Base-by-base conservation (phyloP, 192 early-diverging fungal genomes). In the Entomortierella beljakovae region DNA sequence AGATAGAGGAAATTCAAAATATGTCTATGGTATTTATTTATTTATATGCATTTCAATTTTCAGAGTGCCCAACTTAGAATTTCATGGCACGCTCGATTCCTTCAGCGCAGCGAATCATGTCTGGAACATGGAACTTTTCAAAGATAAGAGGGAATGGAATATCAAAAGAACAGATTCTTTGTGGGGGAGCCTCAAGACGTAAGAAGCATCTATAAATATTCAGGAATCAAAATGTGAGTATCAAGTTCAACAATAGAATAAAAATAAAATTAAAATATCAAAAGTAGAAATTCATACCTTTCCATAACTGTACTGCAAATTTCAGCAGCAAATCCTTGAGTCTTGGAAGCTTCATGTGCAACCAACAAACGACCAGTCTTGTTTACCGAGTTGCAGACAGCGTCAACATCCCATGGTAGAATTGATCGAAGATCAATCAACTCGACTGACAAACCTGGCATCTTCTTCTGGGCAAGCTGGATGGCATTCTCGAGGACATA, bases 51-150 rank as follows among this genome's bases (percentile, higher is more conserved):
- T 6, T 50, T 16, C 20, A 5, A 50, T 22, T 18, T 22, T 25
- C 25, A 55, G 26, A 25, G 28, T 16, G 7, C 22, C 16, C 0
- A 9, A 16, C 48, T 80, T 87, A 95, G 71, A 90, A 99, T 32
- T 89, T 83, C 61, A 96, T 80, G 7, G 88, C 86, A 28, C 88
- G 89, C 69, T 94, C 93, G 72, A 99, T 97, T 29, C 92, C 96
- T 71, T 99, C 96, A 60, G 86, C 91, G 63, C 91, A 91, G 22
- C 96, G 86, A 48, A 94, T 89, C 60, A 91, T 90, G 56, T 90
- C 90, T 3, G 97, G 97, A 57, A 97, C 88, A 79, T 97, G 98
- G 77, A 99, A 93, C 80, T 92, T 92, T 71, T 99, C 97, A 87
- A 90, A 98, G 8, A 93, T 88, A 33, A 99, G 75, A 6, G 97